Evolutionary conservation across 208 protist species (phyloP), one percentile per base, ranked within the genome.

Genomic region (Trypanosoma mega): DNA sequence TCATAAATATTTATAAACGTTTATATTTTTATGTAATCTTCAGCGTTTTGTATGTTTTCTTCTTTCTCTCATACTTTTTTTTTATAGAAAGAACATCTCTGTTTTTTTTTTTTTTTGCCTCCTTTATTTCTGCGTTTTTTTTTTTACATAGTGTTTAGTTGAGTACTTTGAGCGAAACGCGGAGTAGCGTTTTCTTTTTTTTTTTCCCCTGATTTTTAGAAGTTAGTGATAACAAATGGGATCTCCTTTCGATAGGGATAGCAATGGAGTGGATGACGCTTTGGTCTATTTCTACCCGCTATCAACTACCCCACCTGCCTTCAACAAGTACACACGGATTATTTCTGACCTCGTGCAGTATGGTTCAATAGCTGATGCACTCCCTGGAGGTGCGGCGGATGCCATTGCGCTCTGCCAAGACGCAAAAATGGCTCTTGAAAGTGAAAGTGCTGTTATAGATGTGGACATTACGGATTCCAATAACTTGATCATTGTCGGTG

Each of bases 401-500:
- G 78, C 68, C 30, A 72, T 69, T 9, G 30, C 57, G 21, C 65
- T 93, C 43, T 93, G 87, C 59, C 56, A 71, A 26, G 71, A 84
- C 43, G 81, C 77, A 0, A 76, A 70, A 44, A 48, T 21, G 14
- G 47, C 81, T 8, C 66, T 93, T 1, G 56, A 63, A 8, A 64
- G 41, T 37, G 83, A 93, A 52, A 69, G 65, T 8, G 59, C 68
- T 0, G 75, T 93, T 16, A 50, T 93, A 30, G 75, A 80, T 33
- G 46, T 91, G 11, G 68, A 68, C 11, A 69, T 94, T 2, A 46
- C 60, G 16, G 56, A 54, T 18, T 23, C 47, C 12, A 80, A 90
- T 23, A 78, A 86, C 58, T 47, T 87, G 20, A 78, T 91, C 12
- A 72, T 94, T 50, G 82, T 94, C 8, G 90, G 90, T 30, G 90